Conservation (phyloP, 129 eudicot genomes). For the Heracleum sosnowskyi region DNA sequence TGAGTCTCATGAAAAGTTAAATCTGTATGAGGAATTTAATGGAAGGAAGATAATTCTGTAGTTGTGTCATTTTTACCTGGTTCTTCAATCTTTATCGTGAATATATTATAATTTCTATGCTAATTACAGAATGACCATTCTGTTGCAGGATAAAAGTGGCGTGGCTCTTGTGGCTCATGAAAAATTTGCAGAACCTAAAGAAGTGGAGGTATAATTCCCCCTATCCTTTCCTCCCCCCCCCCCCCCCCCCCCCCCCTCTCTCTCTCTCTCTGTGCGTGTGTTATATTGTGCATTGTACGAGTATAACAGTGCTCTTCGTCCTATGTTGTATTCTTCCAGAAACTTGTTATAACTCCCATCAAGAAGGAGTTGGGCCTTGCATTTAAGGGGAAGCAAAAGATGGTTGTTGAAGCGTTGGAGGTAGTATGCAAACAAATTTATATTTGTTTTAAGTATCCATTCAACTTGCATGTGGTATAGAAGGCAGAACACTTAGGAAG, state of each 20-base stretch:
- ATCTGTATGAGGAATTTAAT: not conserved
- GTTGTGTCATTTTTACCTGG: conserved; percentile 3
- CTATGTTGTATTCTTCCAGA: conserved; percentile 25
- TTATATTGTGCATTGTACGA: not conserved
- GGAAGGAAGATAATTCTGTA: not conserved
- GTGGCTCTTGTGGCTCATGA: conserved; percentile 56
- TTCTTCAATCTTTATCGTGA: not conserved
- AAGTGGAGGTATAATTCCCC: conserved; percentile 41
- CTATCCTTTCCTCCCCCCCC: not conserved
- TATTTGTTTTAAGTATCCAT: not conserved
- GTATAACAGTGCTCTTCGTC: not conserved
- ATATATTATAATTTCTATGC: not conserved
- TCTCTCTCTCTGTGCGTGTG: not conserved
- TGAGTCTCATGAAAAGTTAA: not conserved
- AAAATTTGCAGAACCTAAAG: conserved; percentile 50
- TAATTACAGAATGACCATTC: not conserved
- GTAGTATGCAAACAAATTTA: conserved; percentile 14
- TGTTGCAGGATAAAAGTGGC: conserved; percentile 56
- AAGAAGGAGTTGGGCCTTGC: conserved; percentile 72
- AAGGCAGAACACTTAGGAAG: not conserved
- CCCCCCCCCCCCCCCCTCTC: not conserved
- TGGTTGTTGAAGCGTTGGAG: conserved; percentile 56
- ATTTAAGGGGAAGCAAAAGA: conserved; percentile 55
- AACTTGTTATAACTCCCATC: conserved; percentile 51
- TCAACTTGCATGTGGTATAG: not conserved